Base-by-base conservation (phyloP, 1,139 yeast species). In the Meyerozyma guilliermondii region DNA sequence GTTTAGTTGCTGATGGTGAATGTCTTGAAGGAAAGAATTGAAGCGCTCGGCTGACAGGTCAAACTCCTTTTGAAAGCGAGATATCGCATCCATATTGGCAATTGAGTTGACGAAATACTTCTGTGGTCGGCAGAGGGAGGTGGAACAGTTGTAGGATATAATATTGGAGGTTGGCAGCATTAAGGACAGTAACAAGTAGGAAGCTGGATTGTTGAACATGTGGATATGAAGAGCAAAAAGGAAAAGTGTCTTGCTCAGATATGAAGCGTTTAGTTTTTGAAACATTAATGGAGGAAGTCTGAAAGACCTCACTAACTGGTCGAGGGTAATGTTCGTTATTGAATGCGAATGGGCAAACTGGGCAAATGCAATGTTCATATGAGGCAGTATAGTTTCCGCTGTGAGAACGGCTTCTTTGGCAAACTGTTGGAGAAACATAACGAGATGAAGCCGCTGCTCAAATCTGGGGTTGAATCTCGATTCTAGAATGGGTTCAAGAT, bases 191-290 rank as follows among this genome's bases (percentile, higher is more conserved):
- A 56, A 49, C 0, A 65, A 57, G 1, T 64, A 70, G 30, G 50
- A 47, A 3, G 47, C 39, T 8, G 63, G 58, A 22, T 58, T 56
- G 7, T 51, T 47, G n/a, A 57, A 41, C 45, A 69, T 44, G 20
- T 49, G 50, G 42, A 59, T 43, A 46, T 70, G 71, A 4, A 64
- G 47, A 8, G 61, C 56, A 48, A 62, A 48, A 10, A 69, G 49
- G 4, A 68, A 46, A 3, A 58, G 58, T 8, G 58, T 54, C 46
- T 69, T 73, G 37, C 59, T 46, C 46, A 55, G 60, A 46, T 61
- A 60, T 8, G 60, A 55, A n/a, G 48, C 35, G 27, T 48, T 49
- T n/a, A 60, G 46, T 5, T 43, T 43, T 1, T 42, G 39, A 27
- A 57, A 41, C 10, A 50, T 22, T 1, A 48, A 33, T 16, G 49